A percentile compares a stretch with the other conserved stretches of the same genome.
Evolutionary conservation across 1,284 basidiomycete genomes (phyloP).

Genomic region (Cerioporus squamosus): DNA sequence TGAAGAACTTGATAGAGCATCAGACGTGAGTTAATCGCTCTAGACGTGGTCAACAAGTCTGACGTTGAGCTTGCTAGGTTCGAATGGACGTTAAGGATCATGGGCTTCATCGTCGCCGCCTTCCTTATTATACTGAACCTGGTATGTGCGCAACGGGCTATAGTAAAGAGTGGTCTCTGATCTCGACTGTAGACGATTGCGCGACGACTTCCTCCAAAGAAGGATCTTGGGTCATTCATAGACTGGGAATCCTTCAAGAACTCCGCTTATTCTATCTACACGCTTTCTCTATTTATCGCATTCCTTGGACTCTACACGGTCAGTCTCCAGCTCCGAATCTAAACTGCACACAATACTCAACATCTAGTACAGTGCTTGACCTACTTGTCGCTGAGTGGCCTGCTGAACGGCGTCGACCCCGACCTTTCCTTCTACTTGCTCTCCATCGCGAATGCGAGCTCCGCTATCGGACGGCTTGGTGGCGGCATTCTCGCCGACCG

Average conservation of each 20-base stretch:
- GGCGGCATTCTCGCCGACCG: slow-evolving; percentile 32
- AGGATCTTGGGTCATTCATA: too few relatives aligned
- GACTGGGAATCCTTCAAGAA: too few relatives aligned
- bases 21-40: slow-evolving; percentile 33
- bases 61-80: slow-evolving; percentile 41
- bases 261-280: too few relatives aligned
- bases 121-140: slow-evolving; percentile 50
- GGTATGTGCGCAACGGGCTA: slow-evolving; percentile 24
- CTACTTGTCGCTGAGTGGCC: too few relatives aligned
- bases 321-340: too few relatives aligned
- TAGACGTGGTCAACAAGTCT: too few relatives aligned
- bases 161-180: neutral
- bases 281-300: too few relatives aligned
- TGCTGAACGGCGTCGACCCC: slow-evolving; percentile 29
- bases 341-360: too few relatives aligned
- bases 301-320: too few relatives aligned
- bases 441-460: slow-evolving; percentile 48
- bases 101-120: slow-evolving; percentile 54
- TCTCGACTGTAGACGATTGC: slow-evolving; percentile 42
- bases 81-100: slow-evolving; percentile 62
- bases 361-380: neutral
- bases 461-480: slow-evolving; percentile 45
- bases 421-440: slow-evolving; percentile 49
- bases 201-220: slow-evolving; percentile 6
- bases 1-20: slow-evolving; percentile 42